phyloP scores from a whole-genome alignment of 169 alveolate genomes.

The Eimeria necatrix region DNA sequence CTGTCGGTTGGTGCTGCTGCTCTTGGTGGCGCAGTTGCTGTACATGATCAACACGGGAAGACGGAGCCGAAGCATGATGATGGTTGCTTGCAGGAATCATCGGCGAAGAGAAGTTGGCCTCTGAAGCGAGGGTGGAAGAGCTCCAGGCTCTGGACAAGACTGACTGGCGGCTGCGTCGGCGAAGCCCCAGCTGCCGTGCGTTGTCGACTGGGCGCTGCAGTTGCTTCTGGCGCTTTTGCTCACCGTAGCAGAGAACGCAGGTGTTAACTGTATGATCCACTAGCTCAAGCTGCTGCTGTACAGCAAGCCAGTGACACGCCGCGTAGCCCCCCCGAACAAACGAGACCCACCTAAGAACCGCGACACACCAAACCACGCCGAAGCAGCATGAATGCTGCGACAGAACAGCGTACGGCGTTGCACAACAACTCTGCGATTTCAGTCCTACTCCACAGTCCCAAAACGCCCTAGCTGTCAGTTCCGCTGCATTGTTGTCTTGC shows the following conservation, averaged over 20 bases:
- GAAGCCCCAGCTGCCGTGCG: not conserved
- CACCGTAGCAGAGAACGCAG: slow-evolving; percentile 57
- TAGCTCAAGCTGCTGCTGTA: slow-evolving; percentile 78
- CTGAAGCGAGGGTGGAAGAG: not conserved
- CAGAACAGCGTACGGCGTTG: too few species aligned
- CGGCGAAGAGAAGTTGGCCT: not conserved
- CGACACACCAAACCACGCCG: too few species aligned
- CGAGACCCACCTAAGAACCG: slow-evolving; percentile 78
- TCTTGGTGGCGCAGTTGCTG: not conserved
- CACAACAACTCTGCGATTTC: too few species aligned
- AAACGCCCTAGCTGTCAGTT: too few species aligned
- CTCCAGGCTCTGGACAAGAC: slow-evolving; percentile 50
- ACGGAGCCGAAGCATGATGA: not conserved
- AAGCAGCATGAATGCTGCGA: too few species aligned
- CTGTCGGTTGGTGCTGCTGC: not conserved
- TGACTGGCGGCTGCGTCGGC: slow-evolving; percentile 39
- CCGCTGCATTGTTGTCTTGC: too few species aligned
- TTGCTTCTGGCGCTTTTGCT: slow-evolving; percentile 16
- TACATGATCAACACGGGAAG: not conserved
- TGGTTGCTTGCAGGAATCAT: not conserved
- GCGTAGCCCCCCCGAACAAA: slow-evolving; percentile 85
- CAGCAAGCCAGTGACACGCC: slow-evolving; percentile 83
- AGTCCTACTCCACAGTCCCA: too few species aligned
- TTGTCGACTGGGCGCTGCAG: slow-evolving; percentile 18
- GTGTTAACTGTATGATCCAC: slow-evolving; percentile 65